Conservation (phyloP, 345 rosid species). For the Citrus hindsii region DNA sequence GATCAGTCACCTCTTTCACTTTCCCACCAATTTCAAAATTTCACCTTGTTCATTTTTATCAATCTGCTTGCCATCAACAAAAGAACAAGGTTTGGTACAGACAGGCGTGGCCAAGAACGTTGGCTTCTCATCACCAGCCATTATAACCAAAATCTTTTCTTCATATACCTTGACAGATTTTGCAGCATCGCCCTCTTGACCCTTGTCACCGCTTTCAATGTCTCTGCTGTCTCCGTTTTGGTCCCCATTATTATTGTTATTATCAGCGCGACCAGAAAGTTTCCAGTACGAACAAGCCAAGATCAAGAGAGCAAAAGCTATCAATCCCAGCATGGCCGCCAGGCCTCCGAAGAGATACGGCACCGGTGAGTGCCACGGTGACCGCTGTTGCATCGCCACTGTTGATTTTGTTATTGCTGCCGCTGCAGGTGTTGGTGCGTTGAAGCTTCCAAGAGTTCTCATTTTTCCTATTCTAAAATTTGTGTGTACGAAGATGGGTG, state of each 20-base stretch:
- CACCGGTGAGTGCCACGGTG: conserved; percentile 83
- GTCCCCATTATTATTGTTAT: background rate
- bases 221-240: conserved; percentile 17
- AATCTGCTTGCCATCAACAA: conserved; percentile 30
- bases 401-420: conserved; percentile 8
- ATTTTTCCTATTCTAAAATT: background rate
- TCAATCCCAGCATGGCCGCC: conserved; percentile 76
- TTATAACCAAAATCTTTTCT: conserved; percentile 63
- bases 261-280: conserved; percentile 34
- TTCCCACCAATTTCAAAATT: conserved; percentile 33
- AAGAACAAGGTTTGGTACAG: conserved; percentile 29
- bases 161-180: conserved; percentile 37
- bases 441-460: conserved; percentile 20
- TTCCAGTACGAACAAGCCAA: conserved; percentile 79
- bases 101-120: conserved; percentile 70
- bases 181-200: conserved; percentile 29
- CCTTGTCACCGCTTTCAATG: conserved; percentile 44
- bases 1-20: conserved; percentile 26
- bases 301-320: conserved; percentile 68
- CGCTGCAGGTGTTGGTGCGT: conserved; percentile 7
- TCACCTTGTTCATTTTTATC: conserved; percentile 19
- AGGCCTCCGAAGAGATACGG: conserved; percentile 76
- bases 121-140: conserved; percentile 73
- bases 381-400: conserved; percentile 27
- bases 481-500: background rate